Conservation (phyloP, 257 asterid species). For the Echium plantagineum region DNA sequence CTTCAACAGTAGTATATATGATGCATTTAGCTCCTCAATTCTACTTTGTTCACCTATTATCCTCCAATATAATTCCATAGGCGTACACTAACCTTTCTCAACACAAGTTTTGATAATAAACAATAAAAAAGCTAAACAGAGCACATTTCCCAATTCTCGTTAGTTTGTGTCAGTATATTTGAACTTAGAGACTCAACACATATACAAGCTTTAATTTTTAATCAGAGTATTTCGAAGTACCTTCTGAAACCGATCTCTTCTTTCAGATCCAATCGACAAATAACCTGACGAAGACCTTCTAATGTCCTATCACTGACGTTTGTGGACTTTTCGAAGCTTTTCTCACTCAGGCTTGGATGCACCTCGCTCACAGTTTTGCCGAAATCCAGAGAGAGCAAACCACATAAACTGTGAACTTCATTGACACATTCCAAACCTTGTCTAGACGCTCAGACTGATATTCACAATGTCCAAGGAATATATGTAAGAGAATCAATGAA, state of each 20-base stretch:
- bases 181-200: no score
- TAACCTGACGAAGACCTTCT: slow-evolving; percentile 71
- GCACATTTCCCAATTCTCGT: no score
- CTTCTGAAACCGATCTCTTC: slow-evolving; percentile 69
- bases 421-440: slow-evolving; percentile 62
- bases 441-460: slow-evolving; percentile 75
- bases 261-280: slow-evolving; percentile 58
- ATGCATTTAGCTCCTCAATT: neutral
- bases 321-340: slow-evolving; percentile 49
- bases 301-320: slow-evolving; percentile 69
- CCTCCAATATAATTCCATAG: no score
- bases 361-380: slow-evolving; percentile 63
- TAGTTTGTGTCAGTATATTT: no score
- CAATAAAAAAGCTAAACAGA: no score
- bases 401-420: slow-evolving; percentile 75
- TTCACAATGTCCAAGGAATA: slow-evolving; percentile 1
- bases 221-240: slow-evolving; percentile 20
- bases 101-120: no score
- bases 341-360: slow-evolving; percentile 74
- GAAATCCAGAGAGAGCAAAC: slow-evolving; percentile 71
- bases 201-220: no score
- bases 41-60: no score
- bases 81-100: no score
- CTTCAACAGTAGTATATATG: neutral
- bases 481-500: neutral